Base-by-base conservation (phyloP, 495 filamentous ascomycete species). In the Amphirosellinia nigrospora region DNA sequence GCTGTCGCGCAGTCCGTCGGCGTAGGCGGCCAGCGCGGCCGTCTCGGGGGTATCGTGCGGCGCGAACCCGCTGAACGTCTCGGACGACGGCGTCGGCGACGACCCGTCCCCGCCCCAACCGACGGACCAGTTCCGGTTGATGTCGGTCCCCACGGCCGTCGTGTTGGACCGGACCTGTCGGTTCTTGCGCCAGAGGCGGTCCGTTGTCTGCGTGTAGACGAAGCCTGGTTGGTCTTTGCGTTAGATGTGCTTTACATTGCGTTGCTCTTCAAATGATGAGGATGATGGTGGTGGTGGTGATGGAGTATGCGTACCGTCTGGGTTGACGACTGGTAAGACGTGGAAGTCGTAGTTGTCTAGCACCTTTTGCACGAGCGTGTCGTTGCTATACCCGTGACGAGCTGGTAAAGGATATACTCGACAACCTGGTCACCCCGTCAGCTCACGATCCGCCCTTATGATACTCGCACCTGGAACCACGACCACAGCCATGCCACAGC, bases 141-240 rank as follows among this genome's bases (percentile, higher is more conserved):
- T 86, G 73, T 91, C 89, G 16, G 79, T 82, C 26, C 89, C 89
- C 32, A 89, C 55, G 73, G 86, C 89, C 19, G 80, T 76, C 50
- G 74, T 77, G 61, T 80, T 80, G 1, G 77, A 69, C 45, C 75
- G 79, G 4, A 77, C 74, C 52, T 88, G 85, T 0, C 89, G 82
- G 80, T 90, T 91, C 78, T 91, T 91, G 73, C 89, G 84, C 89
- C 89, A 91, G 36, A 90, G 79, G 9, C 89, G 84, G 69, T 88
- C 77, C 26, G 64, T 85, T 21, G 85, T 85, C 70, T 91, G 89
- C 0, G 86, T 86, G 80, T 87, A 91, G 30, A 88, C 82, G 74
- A 91, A 91, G 66, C 85, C 83, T 86, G 50, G 53, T 8, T 15
- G 1, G 38, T 28, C 1, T 19, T 23, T 7, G n/a, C 28, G 46